A percentile compares a stretch with the other conserved stretches of the same genome.
phyloP scores from a whole-genome alignment of 2,329 filamentous ascomycete genomes.

The Diplodia mutila region DNA sequence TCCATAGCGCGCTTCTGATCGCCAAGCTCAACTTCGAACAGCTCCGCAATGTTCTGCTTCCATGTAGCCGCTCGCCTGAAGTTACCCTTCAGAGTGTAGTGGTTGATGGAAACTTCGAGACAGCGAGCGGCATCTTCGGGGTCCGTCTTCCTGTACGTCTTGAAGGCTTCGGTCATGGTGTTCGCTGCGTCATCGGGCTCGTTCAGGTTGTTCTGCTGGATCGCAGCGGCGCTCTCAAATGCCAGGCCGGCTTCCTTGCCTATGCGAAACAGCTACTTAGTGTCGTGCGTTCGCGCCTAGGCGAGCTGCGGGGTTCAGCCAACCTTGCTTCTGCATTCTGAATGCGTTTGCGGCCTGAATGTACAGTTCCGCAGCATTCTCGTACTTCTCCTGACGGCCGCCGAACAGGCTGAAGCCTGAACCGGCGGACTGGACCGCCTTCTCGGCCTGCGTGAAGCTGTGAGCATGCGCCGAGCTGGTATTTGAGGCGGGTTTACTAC shows the following conservation, averaged over 20 bases:
- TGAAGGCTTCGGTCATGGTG: conserved; percentile 86
- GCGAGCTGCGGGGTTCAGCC: conserved; percentile 31
- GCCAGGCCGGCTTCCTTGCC: conserved; percentile 84
- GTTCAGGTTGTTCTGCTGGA: conserved; percentile 80
- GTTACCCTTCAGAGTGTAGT: conserved; percentile 88
- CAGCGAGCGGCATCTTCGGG: conserved; percentile 73
- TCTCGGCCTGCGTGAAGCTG: conserved; percentile 72
- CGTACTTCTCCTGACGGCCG: conserved; percentile 83
- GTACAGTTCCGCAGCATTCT: conserved; percentile 85
- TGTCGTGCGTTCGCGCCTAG: background rate
- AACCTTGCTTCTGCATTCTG: conserved; percentile 82
- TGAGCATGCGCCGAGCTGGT: conserved; percentile 27
- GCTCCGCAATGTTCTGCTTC: conserved; percentile 84
- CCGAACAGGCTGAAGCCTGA: conserved; percentile 90
- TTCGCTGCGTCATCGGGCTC: conserved; percentile 93
- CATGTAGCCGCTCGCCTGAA: conserved; percentile 83
- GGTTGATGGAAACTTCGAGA: conserved; percentile 65
- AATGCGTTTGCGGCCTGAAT: conserved; percentile 90
- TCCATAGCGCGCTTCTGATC: conserved; percentile 75
- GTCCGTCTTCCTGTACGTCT: conserved; percentile 80
- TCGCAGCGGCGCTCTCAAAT: conserved; percentile 80
- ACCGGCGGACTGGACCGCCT: conserved; percentile 72
- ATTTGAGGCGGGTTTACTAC: conserved; percentile 47
- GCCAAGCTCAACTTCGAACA: conserved; percentile 80
- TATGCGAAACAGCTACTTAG: conserved; percentile 40